Base-by-base conservation (phyloP, 352 stramenopile species). In the Pythium dissotocum region DNA sequence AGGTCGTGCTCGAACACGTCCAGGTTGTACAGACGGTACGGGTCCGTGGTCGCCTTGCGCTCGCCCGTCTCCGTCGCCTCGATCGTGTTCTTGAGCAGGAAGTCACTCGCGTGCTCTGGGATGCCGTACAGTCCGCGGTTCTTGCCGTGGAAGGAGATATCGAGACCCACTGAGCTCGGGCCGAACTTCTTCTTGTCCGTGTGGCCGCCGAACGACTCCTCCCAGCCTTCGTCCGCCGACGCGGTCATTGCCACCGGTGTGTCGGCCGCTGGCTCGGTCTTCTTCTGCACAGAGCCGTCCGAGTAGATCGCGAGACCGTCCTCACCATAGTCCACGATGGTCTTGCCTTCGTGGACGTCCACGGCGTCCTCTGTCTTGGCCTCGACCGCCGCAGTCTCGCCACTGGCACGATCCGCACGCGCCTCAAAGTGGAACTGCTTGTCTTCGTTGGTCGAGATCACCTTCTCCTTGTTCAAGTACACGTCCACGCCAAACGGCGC, bases 1-100 rank as follows among this genome's bases (percentile, higher is more conserved):
- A 99, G 82, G 65, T 99, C 97, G 79, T 99, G 99, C 83, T 99
- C 98, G 73, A 99, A 99, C 21, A 99, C 98, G 73, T 99, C 98
- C 36, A 99, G 84, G 70, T 99, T 99, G 82, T 99, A 99, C 56
- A 99, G 84, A 8, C 98, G 90, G 77, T 99, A 99, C 8, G 98
- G 98, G 64, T 99, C 96, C n/a, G 74, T 80, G 10, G 85, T 26
- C 4, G 76, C 73, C 60, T 78, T 82, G 32, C 51, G 54, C 35
- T 38, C 62, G 32, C 26, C 71, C 24, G 13, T 65, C 48, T 42
- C 77, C 49, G 48, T 52, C 9, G 40, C 28, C n/a, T 87, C 77
- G 30, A 93, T 63, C 8, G 98, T 99, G 58, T 94, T 85, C 69
- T 98, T 97, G 6, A 99, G 76, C 44, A 89, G 61, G 24, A 98